Evolutionary conservation across 495 filamentous ascomycete genomes (phyloP).

Genomic region (Lophiostoma macrostomum): DNA sequence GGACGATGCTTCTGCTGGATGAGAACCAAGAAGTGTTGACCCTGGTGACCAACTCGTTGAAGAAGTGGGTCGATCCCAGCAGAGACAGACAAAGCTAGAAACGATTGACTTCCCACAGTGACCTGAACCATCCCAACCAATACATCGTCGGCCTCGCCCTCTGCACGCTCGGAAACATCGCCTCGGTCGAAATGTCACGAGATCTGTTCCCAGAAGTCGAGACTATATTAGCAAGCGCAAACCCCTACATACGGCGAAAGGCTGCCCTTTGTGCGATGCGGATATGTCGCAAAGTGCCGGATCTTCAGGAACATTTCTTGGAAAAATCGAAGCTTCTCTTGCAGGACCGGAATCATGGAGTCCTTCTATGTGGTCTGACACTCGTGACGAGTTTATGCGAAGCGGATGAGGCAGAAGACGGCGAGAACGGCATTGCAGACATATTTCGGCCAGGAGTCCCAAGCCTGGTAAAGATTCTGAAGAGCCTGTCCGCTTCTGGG

Average conservation of each 20-base stretch:
- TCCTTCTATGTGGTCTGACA: slow-evolving; percentile 87
- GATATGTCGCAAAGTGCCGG: slow-evolving; percentile 95
- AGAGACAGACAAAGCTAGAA: neutral
- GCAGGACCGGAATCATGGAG: slow-evolving; percentile 89
- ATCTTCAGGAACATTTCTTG: slow-evolving; percentile 93
- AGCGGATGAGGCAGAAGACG: slow-evolving; percentile 84
- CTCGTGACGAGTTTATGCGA: slow-evolving; percentile 90
- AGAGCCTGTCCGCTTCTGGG: slow-evolving; percentile 86
- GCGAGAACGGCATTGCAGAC: slow-evolving; percentile 79
- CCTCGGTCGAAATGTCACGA: slow-evolving; percentile 96
- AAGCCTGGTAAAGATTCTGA: slow-evolving; percentile 82
- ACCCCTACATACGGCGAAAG: slow-evolving; percentile 95
- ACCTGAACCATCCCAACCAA: slow-evolving; percentile 94
- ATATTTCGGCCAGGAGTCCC: slow-evolving; percentile 80
- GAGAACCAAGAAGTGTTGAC: slow-evolving; percentile 99
- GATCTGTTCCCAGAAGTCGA: slow-evolving; percentile 96
- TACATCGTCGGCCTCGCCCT: slow-evolving; percentile 96
- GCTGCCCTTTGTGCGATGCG: slow-evolving; percentile 99
- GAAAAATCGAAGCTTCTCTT: slow-evolving; percentile 90
- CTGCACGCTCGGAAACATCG: slow-evolving; percentile 94
- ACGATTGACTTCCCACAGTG: slow-evolving; percentile 52
- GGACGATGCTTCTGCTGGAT: slow-evolving; percentile 92
- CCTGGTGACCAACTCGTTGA: slow-evolving; percentile 92
- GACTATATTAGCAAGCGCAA: slow-evolving; percentile 80
- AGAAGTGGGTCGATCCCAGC: slow-evolving; percentile 68